Evolutionary conservation across 768 basidiomycete genomes (phyloP).

Genomic region (Mycena venus): DNA sequence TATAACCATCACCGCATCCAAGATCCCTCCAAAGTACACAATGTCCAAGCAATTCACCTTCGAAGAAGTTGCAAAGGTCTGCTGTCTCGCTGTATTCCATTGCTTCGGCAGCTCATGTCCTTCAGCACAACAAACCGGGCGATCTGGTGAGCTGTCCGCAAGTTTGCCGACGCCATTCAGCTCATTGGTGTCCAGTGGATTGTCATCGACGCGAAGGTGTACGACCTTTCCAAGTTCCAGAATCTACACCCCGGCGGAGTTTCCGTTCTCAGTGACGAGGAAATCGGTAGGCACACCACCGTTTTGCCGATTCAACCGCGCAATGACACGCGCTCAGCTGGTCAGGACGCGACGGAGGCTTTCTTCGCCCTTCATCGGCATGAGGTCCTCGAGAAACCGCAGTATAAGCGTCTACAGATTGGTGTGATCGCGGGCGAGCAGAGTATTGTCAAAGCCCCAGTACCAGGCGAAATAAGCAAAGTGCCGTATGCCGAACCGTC

Average conservation of each 20-base stretch:
- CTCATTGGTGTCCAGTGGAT: constrained; percentile 71
- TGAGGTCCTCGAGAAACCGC: constrained; percentile 78
- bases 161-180: not conserved
- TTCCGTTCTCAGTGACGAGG: constrained; percentile 78
- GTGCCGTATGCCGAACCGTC: constrained; percentile 88
- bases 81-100: constrained; percentile 32
- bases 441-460: constrained; percentile 59
- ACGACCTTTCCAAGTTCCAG: constrained; percentile 84
- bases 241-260: constrained; percentile 87
- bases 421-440: constrained; percentile 74
- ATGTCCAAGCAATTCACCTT: constrained; percentile 63
- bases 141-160: constrained; percentile 66
- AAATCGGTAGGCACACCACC: constrained; percentile 68
- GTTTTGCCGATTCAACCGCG: not conserved
- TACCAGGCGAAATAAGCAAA: constrained; percentile 67
- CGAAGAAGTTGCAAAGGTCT: constrained; percentile 81
- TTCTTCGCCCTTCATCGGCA: constrained; percentile 84
- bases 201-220: constrained; percentile 87
- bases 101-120: constrained; percentile 3
- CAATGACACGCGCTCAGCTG: constrained; percentile 56
- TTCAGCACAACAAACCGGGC: constrained; percentile 82
- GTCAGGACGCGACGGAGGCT: constrained; percentile 82
- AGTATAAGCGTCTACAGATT: constrained; percentile 74
- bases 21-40: constrained; percentile 21
- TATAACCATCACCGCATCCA: not conserved